Base-by-base conservation (phyloP, 2,329 filamentous ascomycete genomes). In the Alternaria longipes region DNA sequence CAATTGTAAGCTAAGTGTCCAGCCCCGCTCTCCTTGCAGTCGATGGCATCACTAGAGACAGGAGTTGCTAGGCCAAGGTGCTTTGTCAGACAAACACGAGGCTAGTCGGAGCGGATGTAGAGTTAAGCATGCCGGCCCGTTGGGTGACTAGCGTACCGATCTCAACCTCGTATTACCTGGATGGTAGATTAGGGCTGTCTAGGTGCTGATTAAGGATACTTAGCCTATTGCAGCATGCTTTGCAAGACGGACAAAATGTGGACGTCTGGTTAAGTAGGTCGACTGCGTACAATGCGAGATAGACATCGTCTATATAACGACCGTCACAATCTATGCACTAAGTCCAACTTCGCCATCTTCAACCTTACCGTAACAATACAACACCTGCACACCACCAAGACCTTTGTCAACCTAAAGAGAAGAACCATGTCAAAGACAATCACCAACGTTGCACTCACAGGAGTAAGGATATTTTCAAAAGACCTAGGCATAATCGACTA, bases 221-320 rank as follows among this genome's bases (percentile, higher is more conserved):
- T 7, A 7, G 24, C 24, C 24, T 26, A 2, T 26, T 26, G 6
- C 24, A 7, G 6, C 24, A 26, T 26, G 38, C 20, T 53, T 30
- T 50, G 51, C 26, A 28, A 58, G 14, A 44, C 55, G 28, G 47
- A 46, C 24, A 47, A 50, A 47, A 32, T n/a, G 16, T 11, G 45
- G 22, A 32, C 30, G 16, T 54, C 38, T 30, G 28, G 41, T n/a
- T 47, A 22, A 8, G 44, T 12, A 32, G 24, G 63, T 78, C 20
- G 83, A 82, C 32, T 20, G 3, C 28, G 22, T 24, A 24, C 22
- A 24, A 24, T 24, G 6, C 11, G 5, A 47, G 20, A n/a, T 30
- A 18, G n/a, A 47, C 7, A 32, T 18, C 9, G 20, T 46, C 18
- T 47, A 47, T 47, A 32, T 47, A 32, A 12, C 5, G 8, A 32